Evolutionary conservation across 2,329 filamentous ascomycete genomes (phyloP).

Genomic region (Juglanconis oblonga): DNA sequence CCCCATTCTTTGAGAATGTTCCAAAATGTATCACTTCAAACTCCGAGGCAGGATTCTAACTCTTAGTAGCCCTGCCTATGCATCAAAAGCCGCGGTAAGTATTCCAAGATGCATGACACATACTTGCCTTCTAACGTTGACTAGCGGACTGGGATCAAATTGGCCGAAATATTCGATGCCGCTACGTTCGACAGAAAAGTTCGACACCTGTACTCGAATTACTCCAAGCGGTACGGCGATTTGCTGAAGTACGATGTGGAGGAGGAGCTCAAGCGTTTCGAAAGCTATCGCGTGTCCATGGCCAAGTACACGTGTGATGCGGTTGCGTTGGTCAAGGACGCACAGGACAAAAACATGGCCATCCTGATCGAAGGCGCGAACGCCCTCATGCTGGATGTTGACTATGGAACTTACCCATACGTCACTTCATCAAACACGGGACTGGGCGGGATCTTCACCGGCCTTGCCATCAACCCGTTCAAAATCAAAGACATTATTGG

Average conservation of each 20-base stretch:
- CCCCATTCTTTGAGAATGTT: not conserved
- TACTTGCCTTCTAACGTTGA: not conserved
- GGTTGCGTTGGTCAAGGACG: constrained; percentile 58
- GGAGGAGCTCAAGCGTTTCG: constrained; percentile 63
- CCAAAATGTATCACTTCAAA: too few relatives aligned
- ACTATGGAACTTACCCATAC: constrained; percentile 57
- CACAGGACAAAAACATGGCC: constrained; percentile 47
- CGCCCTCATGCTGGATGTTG: constrained; percentile 59
- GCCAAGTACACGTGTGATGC: constrained; percentile 64
- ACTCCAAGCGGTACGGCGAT: constrained; percentile 67
- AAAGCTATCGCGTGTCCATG: constrained; percentile 55
- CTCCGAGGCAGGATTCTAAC: too few relatives aligned
- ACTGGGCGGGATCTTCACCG: constrained; percentile 57
- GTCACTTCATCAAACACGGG: constrained; percentile 58
- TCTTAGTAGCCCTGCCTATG: constrained; percentile 26
- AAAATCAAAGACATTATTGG: constrained; percentile 57
- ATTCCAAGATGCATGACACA: constrained; percentile 19
- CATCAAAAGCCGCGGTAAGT: constrained; percentile 24
- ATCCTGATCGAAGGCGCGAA: constrained; percentile 64
- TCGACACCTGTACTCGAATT: constrained; percentile 57
- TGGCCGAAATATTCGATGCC: constrained; percentile 66
- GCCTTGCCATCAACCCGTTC: constrained; percentile 52
- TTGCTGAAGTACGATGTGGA: constrained; percentile 65
- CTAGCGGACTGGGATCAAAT: constrained; percentile 58
- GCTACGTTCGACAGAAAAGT: constrained; percentile 65